A percentile compares a stretch with the other conserved stretches of the same genome.
Conservation (phyloP, 2,329 filamentous ascomycete genomes). For the Fusarium acutatum region DNA sequence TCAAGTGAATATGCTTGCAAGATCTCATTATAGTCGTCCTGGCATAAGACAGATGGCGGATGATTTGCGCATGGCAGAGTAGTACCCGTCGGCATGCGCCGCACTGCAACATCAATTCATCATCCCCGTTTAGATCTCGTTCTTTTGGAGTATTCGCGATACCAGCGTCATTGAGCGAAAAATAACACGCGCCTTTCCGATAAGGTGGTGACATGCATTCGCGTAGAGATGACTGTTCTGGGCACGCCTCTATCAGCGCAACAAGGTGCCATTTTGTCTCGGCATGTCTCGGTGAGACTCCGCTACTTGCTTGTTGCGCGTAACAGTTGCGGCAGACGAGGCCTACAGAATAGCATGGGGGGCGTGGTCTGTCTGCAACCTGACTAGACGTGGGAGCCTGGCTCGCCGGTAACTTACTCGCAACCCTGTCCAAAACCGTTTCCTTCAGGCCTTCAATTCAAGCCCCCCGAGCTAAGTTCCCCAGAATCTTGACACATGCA, state of each 20-base stretch:
- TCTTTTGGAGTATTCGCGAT: not conserved
- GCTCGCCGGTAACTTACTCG: not conserved
- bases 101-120: not conserved
- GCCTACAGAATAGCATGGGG: not conserved
- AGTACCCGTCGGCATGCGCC: not conserved
- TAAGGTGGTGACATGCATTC: not conserved
- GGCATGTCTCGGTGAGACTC: not conserved
- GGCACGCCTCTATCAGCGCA: not conserved
- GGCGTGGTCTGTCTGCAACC: not conserved
- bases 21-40: not conserved
- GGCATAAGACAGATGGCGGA: not conserved
- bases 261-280: not conserved
- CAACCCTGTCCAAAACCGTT: not conserved
- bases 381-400: not conserved
- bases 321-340: not conserved
- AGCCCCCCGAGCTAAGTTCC: not conserved
- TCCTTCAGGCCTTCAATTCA: not conserved
- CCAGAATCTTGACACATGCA: not conserved
- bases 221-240: not conserved
- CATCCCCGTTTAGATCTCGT: not conserved
- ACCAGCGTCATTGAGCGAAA: not conserved
- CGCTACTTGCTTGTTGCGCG: not conserved
- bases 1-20: not conserved
- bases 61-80: not conserved
- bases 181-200: not conserved